These are phyloP conservation scores for Pouteria glomerata DNA, from an alignment of 148 eudicot genomes.

Conservation along the genomic window DNA sequence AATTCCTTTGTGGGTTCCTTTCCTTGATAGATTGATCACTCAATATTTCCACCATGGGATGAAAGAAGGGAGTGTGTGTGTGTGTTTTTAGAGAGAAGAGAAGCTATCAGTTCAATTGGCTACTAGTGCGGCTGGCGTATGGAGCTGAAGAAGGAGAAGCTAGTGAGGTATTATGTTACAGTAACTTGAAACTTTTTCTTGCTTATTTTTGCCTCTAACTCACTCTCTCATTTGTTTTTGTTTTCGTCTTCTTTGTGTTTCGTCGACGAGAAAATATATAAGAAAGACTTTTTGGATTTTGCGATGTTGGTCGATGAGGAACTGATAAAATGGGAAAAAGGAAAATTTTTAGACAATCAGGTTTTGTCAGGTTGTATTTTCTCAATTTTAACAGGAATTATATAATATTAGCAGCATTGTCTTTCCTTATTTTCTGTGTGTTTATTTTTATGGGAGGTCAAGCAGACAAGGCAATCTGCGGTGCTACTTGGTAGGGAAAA, in stretches of 20 bases:
- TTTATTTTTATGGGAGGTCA: not conserved
- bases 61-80: not conserved
- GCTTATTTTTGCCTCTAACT: too few relatives aligned
- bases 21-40: slow-evolving; percentile 1
- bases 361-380: not conserved
- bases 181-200: too few relatives aligned
- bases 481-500: not conserved
- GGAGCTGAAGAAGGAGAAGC: slow-evolving; percentile 69
- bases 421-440: not conserved
- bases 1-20: too few relatives aligned
- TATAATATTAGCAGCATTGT: not conserved
- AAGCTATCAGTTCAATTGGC: not conserved
- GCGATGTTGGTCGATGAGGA: not conserved
- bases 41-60: not conserved
- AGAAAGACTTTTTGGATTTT: not conserved
- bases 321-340: not conserved
- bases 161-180: slow-evolving; percentile 63
- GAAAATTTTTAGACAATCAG: too few relatives aligned
- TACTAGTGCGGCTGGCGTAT: slow-evolving; percentile 18
- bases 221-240: not conserved
- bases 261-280: not conserved
- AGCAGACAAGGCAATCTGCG: too few relatives aligned
- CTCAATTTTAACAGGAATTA: not conserved
- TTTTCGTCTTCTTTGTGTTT: not conserved
- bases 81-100: too few relatives aligned